phyloP scores from a whole-genome alignment of 768 basidiomycete genomes.

The Boletus pseudo-olivaceus region DNA sequence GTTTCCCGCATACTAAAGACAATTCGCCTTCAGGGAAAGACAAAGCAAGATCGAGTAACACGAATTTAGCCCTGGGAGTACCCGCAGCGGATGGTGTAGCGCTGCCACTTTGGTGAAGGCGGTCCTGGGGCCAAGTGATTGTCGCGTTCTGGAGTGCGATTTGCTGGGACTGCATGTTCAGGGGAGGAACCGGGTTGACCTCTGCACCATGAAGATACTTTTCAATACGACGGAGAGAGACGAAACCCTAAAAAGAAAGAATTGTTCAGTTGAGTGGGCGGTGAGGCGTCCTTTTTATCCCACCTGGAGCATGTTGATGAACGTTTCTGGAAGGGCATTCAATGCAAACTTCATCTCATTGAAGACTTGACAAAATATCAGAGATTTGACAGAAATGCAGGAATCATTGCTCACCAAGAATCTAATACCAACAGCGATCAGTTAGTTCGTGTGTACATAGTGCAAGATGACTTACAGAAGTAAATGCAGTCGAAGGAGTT shows the following conservation, averaged over 20 bases:
- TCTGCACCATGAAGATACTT: slow-evolving; percentile 80
- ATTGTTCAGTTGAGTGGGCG: background rate
- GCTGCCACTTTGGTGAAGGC: slow-evolving; percentile 42
- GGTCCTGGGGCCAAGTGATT: slow-evolving; percentile 87
- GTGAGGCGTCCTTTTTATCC: background rate
- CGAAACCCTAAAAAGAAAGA: slow-evolving; percentile 52
- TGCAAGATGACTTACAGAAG: slow-evolving; percentile 41
- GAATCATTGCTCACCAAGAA: slow-evolving; percentile 35
- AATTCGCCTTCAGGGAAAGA: slow-evolving; percentile 78
- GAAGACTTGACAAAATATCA: slow-evolving; percentile 53
- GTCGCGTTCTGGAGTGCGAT: slow-evolving; percentile 83
- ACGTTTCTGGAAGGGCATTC: slow-evolving; percentile 84
- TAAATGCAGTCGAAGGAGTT: slow-evolving; percentile 86
- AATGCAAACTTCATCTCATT: slow-evolving; percentile 85
- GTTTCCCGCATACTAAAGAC: slow-evolving; percentile 82
- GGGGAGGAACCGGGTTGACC: slow-evolving; percentile 57
- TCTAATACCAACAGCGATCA: slow-evolving; percentile 23
- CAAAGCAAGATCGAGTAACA: slow-evolving; percentile 73
- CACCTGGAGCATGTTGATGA: slow-evolving; percentile 86
- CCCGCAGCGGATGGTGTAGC: slow-evolving; percentile 52
- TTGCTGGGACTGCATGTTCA: slow-evolving; percentile 51
- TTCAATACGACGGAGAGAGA: slow-evolving; percentile 87
- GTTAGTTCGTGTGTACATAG: background rate
- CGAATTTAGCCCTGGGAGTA: slow-evolving; percentile 77
- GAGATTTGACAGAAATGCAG: background rate